phyloP scores from a whole-genome alignment of 257 asterid species.

The Fraxinus excelsior region DNA sequence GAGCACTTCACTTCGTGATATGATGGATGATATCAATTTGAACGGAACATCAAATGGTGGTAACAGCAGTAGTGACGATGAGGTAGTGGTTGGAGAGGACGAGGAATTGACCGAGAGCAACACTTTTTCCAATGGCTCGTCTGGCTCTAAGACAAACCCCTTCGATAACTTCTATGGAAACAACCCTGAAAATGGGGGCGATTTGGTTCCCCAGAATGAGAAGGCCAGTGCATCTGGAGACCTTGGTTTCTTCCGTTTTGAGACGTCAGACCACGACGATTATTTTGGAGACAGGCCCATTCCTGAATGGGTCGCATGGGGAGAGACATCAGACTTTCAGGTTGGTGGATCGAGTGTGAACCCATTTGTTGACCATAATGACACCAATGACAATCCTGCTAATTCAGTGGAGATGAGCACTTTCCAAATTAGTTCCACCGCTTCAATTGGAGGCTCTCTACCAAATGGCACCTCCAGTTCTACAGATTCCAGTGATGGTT shows the following conservation, averaged over 20 bases:
- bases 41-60: conserved; percentile 60
- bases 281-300: conserved; percentile 79
- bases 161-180: conserved; percentile 33
- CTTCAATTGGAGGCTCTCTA: conserved; percentile 35
- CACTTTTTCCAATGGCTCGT: conserved; percentile 39
- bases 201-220: conserved; percentile 29
- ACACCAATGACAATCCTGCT: conserved; percentile 26
- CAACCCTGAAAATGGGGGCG: conserved; percentile 32
- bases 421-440: conserved; percentile 33
- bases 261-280: conserved; percentile 68
- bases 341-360: conserved; percentile 63
- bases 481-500: conserved; percentile 36
- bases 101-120: conserved; percentile 60
- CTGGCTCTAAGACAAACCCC: conserved; percentile 32
- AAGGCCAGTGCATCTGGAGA: conserved; percentile 44
- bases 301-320: conserved; percentile 98
- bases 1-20: conserved; percentile 59
- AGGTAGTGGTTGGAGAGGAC: conserved; percentile 90
- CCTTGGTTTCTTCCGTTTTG: conserved; percentile 63
- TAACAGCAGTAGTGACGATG: conserved; percentile 76
- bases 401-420: conserved; percentile 29
- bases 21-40: conserved; percentile 60
- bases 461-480: conserved; percentile 22
- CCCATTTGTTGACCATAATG: conserved; percentile 63
- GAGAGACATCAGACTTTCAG: conserved; percentile 60